Conservation (phyloP, 2,329 filamentous ascomycete species). For the Colletotrichum sidae region DNA sequence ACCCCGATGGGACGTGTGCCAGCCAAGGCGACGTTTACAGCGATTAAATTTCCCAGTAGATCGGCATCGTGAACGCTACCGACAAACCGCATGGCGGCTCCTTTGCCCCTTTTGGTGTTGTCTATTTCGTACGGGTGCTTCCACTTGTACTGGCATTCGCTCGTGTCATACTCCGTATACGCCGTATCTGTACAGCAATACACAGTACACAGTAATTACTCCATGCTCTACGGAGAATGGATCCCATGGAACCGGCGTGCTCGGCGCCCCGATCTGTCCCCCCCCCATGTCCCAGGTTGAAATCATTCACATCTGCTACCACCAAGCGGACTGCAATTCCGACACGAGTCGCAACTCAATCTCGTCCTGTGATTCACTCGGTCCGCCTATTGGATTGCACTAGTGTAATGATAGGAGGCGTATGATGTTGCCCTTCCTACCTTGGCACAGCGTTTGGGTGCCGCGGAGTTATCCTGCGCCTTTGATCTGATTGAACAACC, state of each 20-base stretch:
- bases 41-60: neutral
- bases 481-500: neutral
- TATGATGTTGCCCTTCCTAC: no score
- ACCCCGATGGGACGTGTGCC: no score
- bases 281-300: conserved; percentile 13
- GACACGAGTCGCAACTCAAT: conserved; percentile 7
- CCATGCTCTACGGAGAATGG: neutral
- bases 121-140: no score
- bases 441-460: no score
- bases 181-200: no score
- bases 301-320: neutral
- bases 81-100: conserved; percentile 1
- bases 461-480: no score
- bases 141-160: neutral
- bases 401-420: no score
- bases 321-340: conserved; percentile 12
- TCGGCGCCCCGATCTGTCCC: no score
- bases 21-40: neutral
- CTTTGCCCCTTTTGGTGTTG: neutral
- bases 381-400: neutral
- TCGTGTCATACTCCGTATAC: no score
- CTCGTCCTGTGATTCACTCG: neutral
- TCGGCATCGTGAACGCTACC: conserved; percentile 21
- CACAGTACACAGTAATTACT: neutral
- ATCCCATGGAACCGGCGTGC: neutral